Conservation (phyloP, 2,329 filamentous ascomycete species). For the Microsporum audouinii region DNA sequence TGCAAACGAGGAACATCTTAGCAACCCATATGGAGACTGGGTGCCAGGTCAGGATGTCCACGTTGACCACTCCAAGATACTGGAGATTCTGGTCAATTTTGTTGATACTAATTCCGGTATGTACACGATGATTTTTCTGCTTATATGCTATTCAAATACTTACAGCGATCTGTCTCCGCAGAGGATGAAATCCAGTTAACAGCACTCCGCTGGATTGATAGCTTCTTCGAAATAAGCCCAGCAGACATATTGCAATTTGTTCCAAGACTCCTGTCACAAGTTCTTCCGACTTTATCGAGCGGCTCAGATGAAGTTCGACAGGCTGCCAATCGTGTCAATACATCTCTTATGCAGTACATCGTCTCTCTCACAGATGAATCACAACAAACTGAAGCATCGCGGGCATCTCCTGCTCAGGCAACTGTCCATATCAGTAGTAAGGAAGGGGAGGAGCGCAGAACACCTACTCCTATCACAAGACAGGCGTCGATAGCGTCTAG, state of each 20-base stretch:
- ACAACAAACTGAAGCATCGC: constrained; percentile 31
- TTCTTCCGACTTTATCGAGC: constrained; percentile 88
- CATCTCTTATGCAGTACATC: constrained; percentile 84
- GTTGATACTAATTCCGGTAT: constrained; percentile 68
- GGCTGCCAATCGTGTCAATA: constrained; percentile 81
- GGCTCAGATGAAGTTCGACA: constrained; percentile 79
- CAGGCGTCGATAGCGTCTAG: constrained; percentile 20
- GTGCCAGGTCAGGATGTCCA: constrained; percentile 94
- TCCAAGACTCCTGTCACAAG: constrained; percentile 78
- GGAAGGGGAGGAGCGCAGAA: constrained; percentile 27
- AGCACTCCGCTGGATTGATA: constrained; percentile 86
- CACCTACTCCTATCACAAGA: constrained; percentile 29
- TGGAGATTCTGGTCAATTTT: constrained; percentile 83
- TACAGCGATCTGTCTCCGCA: constrained; percentile 22
- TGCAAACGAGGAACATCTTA: constrained; percentile 46
- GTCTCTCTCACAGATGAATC: constrained; percentile 71
- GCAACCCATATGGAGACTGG: constrained; percentile 78
- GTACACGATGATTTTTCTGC: constrained; percentile 3
- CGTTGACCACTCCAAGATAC: constrained; percentile 80
- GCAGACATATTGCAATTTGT: constrained; percentile 94
- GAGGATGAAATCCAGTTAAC: constrained; percentile 89
- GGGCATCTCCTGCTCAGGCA: constrained; percentile 30
- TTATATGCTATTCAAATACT: constrained; percentile 8
- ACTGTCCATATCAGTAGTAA: constrained; percentile 29
- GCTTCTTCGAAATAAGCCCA: constrained; percentile 92